phyloP scores from a whole-genome alignment of 352 stramenopile genomes.

The Globisporangium heterothallicum region DNA sequence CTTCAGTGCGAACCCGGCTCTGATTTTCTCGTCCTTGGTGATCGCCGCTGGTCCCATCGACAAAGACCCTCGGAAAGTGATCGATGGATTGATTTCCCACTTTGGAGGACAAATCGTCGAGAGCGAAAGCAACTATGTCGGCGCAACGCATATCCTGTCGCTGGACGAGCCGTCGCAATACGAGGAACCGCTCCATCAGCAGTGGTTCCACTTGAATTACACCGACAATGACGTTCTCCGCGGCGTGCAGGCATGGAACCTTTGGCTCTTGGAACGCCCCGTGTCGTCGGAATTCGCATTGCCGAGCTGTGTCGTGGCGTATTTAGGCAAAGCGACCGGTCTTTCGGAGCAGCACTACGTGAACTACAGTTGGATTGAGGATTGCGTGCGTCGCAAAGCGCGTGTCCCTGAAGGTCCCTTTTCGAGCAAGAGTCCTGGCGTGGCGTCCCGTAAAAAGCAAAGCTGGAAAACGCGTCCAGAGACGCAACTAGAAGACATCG shows the following conservation, averaged over 20 bases:
- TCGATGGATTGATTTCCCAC: constrained; percentile 72
- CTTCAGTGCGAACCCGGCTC: constrained; percentile 70
- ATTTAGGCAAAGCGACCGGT: constrained; percentile 39
- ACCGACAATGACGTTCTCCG: constrained; percentile 36
- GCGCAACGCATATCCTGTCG: constrained; percentile 71
- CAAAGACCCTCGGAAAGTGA: constrained; percentile 76
- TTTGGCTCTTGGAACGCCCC: constrained; percentile 29
- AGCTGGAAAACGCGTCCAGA: constrained; percentile 51
- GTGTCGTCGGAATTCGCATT: constrained; percentile 37
- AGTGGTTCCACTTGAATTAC: constrained; percentile 38
- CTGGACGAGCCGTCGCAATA: constrained; percentile 34
- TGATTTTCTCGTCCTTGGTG: constrained; percentile 75
- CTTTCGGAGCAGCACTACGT: constrained; percentile 58
- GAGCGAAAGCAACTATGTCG: constrained; percentile 29
- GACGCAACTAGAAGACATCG: constrained; percentile 43
- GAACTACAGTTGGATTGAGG: constrained; percentile 80
- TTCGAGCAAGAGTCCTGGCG: constrained; percentile 10
- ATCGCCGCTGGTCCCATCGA: constrained; percentile 67
- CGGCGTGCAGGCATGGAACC: constrained; percentile 34
- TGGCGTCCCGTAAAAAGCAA: constrained; percentile 7
- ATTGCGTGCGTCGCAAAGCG: constrained; percentile 54
- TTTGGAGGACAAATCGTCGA: constrained; percentile 78
- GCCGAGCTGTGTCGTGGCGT: constrained; percentile 53
- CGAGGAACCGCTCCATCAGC: constrained; percentile 31
- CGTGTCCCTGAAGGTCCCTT: constrained; percentile 52